These are phyloP conservation scores for Gossypium gossypioides DNA, from an alignment of 441 rosid genomes.

Conservation along the genomic window DNA sequence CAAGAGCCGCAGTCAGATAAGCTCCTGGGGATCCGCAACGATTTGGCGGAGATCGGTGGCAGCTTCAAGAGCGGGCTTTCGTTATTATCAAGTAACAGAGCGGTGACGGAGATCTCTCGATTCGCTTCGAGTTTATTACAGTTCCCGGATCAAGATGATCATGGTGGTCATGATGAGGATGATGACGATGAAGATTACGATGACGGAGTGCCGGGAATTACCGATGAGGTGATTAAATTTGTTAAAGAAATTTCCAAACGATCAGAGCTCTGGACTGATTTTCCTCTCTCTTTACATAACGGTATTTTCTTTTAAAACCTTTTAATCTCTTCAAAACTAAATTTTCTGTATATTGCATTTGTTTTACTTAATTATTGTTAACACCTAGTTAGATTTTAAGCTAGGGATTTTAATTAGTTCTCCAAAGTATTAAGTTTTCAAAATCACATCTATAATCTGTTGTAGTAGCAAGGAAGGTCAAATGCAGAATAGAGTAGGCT, in stretches of 20 bases:
- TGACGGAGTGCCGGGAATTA: conserved; percentile 40
- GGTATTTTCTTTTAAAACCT: conserved; percentile 24
- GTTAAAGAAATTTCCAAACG: conserved; percentile 36
- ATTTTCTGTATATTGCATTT: not conserved
- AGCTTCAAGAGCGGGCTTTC: conserved; percentile 45
- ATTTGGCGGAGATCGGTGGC: conserved; percentile 57
- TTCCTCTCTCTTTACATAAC: conserved; percentile 34
- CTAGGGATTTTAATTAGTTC: not conserved
- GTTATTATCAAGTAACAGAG: conserved; percentile 27
- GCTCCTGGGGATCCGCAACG: conserved; percentile 50
- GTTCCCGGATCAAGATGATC: conserved; percentile 20
- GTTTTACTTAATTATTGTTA: not conserved
- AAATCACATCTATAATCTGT: not conserved
- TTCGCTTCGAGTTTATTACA: conserved; percentile 40
- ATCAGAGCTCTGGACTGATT: conserved; percentile 58
- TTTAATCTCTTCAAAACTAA: not conserved
- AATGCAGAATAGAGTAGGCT: not conserved
- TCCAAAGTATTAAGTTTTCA: not conserved
- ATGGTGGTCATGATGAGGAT: conserved; percentile 10
- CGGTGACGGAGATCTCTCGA: conserved; percentile 35
- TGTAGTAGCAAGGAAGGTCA: not conserved
- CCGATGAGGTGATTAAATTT: conserved; percentile 41
- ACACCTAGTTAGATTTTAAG: not conserved
- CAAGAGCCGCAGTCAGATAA: conserved; percentile 15
- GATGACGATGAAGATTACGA: conserved; percentile 11